Evolutionary conservation across 1,139 yeast species (phyloP), one percentile per base, ranked within the genome.

Genomic region (Blastobotrys indianensis): DNA sequence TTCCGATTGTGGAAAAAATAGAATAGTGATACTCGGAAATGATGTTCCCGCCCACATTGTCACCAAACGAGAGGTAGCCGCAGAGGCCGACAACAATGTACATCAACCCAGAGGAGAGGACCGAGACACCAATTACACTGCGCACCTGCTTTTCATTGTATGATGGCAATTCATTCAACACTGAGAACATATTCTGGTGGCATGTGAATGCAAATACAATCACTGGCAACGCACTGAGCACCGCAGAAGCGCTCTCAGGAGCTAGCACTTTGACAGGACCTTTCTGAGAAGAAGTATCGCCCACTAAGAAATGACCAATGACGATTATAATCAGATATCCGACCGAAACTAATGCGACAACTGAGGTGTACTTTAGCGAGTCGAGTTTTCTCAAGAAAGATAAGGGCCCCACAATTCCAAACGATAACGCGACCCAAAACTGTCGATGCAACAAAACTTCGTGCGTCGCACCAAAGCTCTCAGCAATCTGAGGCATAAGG

Each of bases 191-290:
- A 56, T 70, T 92, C 69, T 92, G 97, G 54, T 92, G 94, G 52
- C 97, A 94, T 0, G 97, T 90, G 65, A 80, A 94, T 2, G 97
- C 97, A 69, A 94, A 87, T 13, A 92, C 85, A 48, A 92, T 79
- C 54, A 92, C 84, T n/a, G 96, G 94, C 58, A 92, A 79, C 4
- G 95, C 82, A 32, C 88, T 77, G 47, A 87, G 73, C 10, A 88
- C 73, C 0, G 82, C 80, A n/a, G 77, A 66, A 17, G 74, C 52
- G 29, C 77, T 75, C 23, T 79, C 74, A 1, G 94, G 87, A 31
- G 62, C 56, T 49, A 76, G 64, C 57, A 77, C 66, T 16, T 74
- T 69, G 32, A 86, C 61, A 1, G 73, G 71, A 0, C 95, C 95
- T 34, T 72, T 65, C 13, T 70, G 61, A 3, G 65, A 64, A 1